These are phyloP conservation scores for Xylaria cubensis DNA, from an alignment of 495 filamentous ascomycete species.

Conservation along the genomic window DNA sequence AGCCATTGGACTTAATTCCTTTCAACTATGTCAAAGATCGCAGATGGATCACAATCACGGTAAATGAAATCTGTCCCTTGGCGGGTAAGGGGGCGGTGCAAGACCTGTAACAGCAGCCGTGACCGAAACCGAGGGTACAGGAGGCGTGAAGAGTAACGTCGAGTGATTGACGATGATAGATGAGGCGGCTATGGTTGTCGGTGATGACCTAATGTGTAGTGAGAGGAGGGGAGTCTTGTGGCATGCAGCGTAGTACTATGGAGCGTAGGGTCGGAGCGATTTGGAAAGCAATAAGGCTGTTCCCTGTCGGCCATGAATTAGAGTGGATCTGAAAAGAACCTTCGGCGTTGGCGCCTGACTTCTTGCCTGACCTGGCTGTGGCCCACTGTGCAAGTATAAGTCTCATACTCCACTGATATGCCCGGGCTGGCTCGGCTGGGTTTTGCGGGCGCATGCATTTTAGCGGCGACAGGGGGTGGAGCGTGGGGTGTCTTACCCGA, in stretches of 20 bases:
- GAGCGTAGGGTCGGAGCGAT: not conserved
- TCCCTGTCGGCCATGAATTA: constrained; percentile 19
- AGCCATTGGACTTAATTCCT: constrained; percentile 64
- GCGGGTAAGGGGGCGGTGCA: not conserved
- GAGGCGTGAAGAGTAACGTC: not conserved
- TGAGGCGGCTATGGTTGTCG: not conserved
- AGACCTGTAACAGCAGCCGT: not conserved
- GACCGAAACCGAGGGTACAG: not conserved
- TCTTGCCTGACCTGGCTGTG: not conserved
- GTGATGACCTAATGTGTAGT: constrained; percentile 1
- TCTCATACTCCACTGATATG: not conserved
- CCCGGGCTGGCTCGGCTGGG: not conserved
- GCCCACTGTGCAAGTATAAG: not conserved
- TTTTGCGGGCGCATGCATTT: constrained; percentile 6
- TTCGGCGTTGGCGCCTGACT: constrained; percentile 7
- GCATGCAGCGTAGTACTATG: not conserved
- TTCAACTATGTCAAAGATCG: not conserved
- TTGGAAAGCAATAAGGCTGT: not conserved
- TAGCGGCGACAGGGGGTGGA: not conserved
- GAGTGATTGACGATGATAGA: not conserved
- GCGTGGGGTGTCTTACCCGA: not conserved
- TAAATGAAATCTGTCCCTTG: constrained; percentile 18
- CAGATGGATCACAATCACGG: not conserved
- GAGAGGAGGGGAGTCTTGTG: constrained; percentile 4
- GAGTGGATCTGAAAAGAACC: constrained; percentile 9